Percentiles rank a stretch among this genome's conserved stretches.
These are phyloP conservation scores for Diplodia scrobiculata DNA, from an alignment of 2,329 filamentous ascomycete genomes.

Conservation along the genomic window DNA sequence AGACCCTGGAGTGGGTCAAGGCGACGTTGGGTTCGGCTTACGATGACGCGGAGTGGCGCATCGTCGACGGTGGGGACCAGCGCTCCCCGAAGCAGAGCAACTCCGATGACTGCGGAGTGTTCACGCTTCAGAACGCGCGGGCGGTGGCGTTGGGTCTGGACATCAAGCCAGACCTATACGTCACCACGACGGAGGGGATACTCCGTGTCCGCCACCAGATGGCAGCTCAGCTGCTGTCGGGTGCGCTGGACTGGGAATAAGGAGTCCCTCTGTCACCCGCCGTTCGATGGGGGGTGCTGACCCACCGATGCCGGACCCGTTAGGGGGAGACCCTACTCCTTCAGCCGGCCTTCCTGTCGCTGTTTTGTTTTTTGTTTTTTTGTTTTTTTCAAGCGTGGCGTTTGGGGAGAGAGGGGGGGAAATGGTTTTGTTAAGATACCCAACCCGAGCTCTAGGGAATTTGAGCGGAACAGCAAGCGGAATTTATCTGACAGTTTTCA, in stretches of 20 bases:
- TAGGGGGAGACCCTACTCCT: background rate
- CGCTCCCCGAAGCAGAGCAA: slow-evolving; percentile 63
- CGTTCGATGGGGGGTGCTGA: background rate
- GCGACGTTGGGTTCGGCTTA: slow-evolving; percentile 61
- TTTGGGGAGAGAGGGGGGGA: background rate
- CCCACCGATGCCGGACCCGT: background rate
- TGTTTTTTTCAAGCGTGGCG: background rate
- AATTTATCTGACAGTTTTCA: background rate
- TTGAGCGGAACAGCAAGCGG: slow-evolving; percentile 8
- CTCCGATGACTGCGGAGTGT: slow-evolving; percentile 74
- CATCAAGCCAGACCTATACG: slow-evolving; percentile 49
- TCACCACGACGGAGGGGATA: slow-evolving; percentile 53
- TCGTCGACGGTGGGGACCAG: slow-evolving; percentile 48
- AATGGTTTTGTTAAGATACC: slow-evolving; percentile 10
- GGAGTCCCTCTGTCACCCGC: slow-evolving; percentile 1
- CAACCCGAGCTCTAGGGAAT: slow-evolving; percentile 25
- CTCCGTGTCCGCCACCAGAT: slow-evolving; percentile 62
- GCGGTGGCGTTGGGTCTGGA: slow-evolving; percentile 53
- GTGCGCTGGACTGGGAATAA: slow-evolving; percentile 18
- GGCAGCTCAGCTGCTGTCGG: slow-evolving; percentile 50
- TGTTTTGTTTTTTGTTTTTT: background rate
- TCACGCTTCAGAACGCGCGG: slow-evolving; percentile 72
- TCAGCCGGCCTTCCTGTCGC: background rate
- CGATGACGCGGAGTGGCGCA: slow-evolving; percentile 61
- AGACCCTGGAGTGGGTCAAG: slow-evolving; percentile 46